Base-by-base conservation (phyloP, 2,329 filamentous ascomycete species). In the Monilinia polystroma region DNA sequence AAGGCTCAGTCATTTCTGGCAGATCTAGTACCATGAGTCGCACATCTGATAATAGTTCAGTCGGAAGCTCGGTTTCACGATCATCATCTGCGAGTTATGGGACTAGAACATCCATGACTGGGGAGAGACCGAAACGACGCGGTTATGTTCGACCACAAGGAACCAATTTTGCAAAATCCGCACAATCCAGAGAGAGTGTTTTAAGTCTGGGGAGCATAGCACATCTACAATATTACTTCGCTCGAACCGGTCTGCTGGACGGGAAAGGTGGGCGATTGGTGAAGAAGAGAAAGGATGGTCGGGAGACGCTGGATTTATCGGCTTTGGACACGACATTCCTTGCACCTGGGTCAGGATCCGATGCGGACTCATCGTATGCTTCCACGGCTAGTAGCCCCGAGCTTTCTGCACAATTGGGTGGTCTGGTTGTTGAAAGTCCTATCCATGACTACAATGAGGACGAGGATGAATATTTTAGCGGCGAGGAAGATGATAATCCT, bases 171-270 rank as follows among this genome's bases (percentile, higher is more conserved):
- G 92, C 95, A 35, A 90, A 91, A 68, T 97, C 93, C 66, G 95
- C 95, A 57, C 88, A 88, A 76, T 92, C 92, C 62, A 85, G 95
- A 70, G 94, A 99, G 78, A 97, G 93, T 76, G 95, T 99, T 71
- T 90, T 98, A 86, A 97, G 92, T 75, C 80, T 99, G 69, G 95
- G 95, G 65, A 97, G 93, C 78, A 99, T 99, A 74, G 92, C 93
- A 66, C 95, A 99, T 80, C 82, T 99, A 75, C 95, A 99, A 79
- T 97, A 98, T 80, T 99, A 98, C 80, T 99, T 99, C 80, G 94
- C 95, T 47, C 85, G 95, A 68, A 99, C 95, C 0, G 95, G 95
- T 7, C 80, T 99, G 70, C 81, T 99, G 62, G 95, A 99, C 75
- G 93, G 94, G 66, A 97, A 97, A 77, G 94, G 93, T 47, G 95